Percentiles rank a stretch among this genome's conserved stretches.
Evolutionary conservation across 306 rosid species (phyloP).

Genomic region (Begonia fuchsioides): DNA sequence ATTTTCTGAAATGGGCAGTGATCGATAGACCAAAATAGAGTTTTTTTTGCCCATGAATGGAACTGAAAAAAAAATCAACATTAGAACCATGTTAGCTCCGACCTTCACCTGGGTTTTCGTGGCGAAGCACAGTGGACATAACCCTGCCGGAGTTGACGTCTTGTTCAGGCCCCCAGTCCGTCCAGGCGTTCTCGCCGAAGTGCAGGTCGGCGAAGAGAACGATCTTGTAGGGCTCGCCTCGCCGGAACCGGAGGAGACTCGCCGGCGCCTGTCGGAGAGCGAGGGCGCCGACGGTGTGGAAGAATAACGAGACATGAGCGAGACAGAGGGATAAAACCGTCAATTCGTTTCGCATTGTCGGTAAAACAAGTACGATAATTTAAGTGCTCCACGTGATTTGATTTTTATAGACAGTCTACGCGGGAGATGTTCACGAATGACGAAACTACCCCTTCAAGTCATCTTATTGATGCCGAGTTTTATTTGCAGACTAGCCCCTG

Average conservation of each 20-base stretch:
- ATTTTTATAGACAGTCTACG: no score
- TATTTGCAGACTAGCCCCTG: no score
- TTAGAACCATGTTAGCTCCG: no score
- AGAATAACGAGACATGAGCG: slow-evolving; percentile 2
- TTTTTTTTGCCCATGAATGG: no score
- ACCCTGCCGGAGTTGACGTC: slow-evolving; percentile 43
- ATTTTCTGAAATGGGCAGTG: no score
- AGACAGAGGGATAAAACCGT: neutral
- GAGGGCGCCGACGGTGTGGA: slow-evolving; percentile 9
- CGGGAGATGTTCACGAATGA: no score
- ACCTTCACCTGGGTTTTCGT: slow-evolving; percentile 39
- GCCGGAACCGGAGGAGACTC: slow-evolving; percentile 16
- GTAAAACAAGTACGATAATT: no score
- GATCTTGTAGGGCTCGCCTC: slow-evolving; percentile 30
- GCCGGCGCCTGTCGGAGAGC: slow-evolving; percentile 6
- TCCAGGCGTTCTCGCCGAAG: slow-evolving; percentile 54
- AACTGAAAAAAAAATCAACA: neutral
- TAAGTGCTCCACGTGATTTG: no score
- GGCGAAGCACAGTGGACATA: slow-evolving; percentile 32
- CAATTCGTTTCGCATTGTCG: neutral
- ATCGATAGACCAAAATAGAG: no score
- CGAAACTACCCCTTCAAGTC: no score
- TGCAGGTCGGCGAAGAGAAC: slow-evolving; percentile 68
- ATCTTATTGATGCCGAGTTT: no score
- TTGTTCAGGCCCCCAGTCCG: slow-evolving; percentile 65